phyloP scores from a whole-genome alignment of 257 asterid genomes.

The Rubia yunnanensis region DNA sequence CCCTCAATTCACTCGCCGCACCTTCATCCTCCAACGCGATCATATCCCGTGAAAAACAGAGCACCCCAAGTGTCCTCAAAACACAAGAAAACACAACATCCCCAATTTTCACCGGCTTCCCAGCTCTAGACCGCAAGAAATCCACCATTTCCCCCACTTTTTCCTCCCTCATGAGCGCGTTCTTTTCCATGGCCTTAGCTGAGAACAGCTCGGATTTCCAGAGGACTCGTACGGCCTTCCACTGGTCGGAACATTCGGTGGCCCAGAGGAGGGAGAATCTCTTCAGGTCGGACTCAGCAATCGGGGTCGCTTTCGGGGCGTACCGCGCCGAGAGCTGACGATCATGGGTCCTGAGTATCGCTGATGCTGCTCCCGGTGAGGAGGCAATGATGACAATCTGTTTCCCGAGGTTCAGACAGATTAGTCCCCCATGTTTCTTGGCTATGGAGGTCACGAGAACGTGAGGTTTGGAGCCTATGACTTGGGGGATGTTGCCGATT shows the following conservation, averaged over 20 bases:
- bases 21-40: slow-evolving; percentile 22
- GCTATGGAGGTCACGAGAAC: slow-evolving; percentile 26
- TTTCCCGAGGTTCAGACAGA: slow-evolving; percentile 25
- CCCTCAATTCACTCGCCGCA: slow-evolving; percentile 21
- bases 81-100: slow-evolving; percentile 22
- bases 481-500: slow-evolving; percentile 29
- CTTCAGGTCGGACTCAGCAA: slow-evolving; percentile 28
- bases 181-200: slow-evolving; percentile 19
- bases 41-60: slow-evolving; percentile 31
- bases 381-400: slow-evolving; percentile 31
- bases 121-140: slow-evolving; percentile 20
- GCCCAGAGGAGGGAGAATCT: slow-evolving; percentile 34
- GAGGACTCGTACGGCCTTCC: slow-evolving; percentile 25
- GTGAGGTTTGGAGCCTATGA: slow-evolving; percentile 29
- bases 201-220: slow-evolving; percentile 34
- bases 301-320: slow-evolving; percentile 39
- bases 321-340: slow-evolving; percentile 33
- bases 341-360: slow-evolving; percentile 31
- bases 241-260: slow-evolving; percentile 19
- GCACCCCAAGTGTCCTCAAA: slow-evolving; percentile 20
- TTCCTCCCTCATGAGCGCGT: slow-evolving; percentile 18
- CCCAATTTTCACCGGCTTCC: slow-evolving; percentile 18
- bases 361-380: slow-evolving; percentile 23
- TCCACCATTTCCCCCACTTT: slow-evolving; percentile 25
- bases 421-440: slow-evolving; percentile 26